Evolutionary conservation across 2,329 filamentous ascomycete species (phyloP).

Genomic region (Tolypocladium paradoxum): DNA sequence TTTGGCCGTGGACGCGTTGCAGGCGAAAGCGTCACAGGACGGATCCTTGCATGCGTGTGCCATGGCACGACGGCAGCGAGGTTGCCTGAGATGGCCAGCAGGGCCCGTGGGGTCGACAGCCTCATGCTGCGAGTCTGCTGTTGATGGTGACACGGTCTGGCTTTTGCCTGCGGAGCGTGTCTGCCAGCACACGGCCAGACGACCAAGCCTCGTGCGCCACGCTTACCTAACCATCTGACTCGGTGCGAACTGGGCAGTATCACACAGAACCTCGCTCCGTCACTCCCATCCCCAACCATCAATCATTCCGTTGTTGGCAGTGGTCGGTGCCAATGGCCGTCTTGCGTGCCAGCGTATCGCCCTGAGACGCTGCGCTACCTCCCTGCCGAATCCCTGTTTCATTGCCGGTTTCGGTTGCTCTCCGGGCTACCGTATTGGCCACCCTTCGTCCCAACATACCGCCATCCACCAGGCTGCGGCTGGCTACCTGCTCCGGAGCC

Average conservation of each 20-base stretch:
- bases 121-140: too few relatives aligned
- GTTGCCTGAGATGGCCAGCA: conserved; percentile 35
- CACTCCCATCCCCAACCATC: background rate
- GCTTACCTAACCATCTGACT: background rate
- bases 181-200: background rate
- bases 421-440: background rate
- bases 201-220: background rate
- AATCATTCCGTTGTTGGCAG: background rate
- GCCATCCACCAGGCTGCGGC: background rate
- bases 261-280: background rate
- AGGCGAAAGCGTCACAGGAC: conserved; percentile 30
- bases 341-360: background rate
- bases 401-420: background rate
- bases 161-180: too few relatives aligned
- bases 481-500: background rate
- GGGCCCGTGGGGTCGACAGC: conserved; percentile 34
- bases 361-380: background rate
- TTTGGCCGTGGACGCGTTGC: conserved; percentile 20
- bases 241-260: background rate
- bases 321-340: background rate
- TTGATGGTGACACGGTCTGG: background rate
- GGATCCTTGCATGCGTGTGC: conserved; percentile 37
- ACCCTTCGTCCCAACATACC: background rate
- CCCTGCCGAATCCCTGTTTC: background rate
- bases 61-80: conserved; percentile 40